phyloP scores from a whole-genome alignment of 169 alveolate genomes.

The Eimeria tenella region DNA sequence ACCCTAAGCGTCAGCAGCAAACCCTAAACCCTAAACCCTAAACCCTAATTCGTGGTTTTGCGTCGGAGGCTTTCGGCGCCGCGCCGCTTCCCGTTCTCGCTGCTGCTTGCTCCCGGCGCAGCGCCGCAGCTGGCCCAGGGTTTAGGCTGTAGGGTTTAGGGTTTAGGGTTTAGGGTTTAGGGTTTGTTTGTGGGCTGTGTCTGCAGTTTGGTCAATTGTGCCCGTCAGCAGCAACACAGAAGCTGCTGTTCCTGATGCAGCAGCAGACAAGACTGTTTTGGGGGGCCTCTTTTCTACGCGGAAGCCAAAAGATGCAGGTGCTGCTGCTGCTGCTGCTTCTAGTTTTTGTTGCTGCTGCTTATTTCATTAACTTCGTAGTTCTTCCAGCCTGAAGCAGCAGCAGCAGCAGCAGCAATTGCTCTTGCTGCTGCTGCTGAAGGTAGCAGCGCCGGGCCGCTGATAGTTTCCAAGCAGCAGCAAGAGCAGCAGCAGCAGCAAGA shows the following conservation, averaged over 20 bases:
- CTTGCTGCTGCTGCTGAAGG: no score
- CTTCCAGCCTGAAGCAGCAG: no score
- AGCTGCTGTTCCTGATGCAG: background rate
- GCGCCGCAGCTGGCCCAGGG: background rate
- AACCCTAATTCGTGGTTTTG: no score
- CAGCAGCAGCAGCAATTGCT: no score
- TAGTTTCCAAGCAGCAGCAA: no score
- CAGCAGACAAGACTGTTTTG: slow-evolving; percentile 44
- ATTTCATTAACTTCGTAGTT: no score
- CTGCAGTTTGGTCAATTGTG: slow-evolving; percentile 43
- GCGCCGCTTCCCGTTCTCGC: no score
- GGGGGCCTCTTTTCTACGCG: slow-evolving; percentile 71
- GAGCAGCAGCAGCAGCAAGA: no score
- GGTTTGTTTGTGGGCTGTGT: slow-evolving; percentile 6
- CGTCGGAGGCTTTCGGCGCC: no score
- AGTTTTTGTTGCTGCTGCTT: background rate
- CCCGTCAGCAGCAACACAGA: background rate
- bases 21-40: background rate
- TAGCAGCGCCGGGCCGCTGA: no score
- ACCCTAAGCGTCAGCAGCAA: slow-evolving; percentile 8
- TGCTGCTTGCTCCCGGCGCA: no score
- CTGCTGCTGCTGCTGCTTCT: no score
- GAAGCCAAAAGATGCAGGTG: slow-evolving; percentile 73
- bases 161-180: slow-evolving; percentile 33
- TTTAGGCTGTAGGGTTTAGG: background rate